Base-by-base conservation (phyloP, 805 yeast species). In the Wickerhamomyces rabaulensis region DNA sequence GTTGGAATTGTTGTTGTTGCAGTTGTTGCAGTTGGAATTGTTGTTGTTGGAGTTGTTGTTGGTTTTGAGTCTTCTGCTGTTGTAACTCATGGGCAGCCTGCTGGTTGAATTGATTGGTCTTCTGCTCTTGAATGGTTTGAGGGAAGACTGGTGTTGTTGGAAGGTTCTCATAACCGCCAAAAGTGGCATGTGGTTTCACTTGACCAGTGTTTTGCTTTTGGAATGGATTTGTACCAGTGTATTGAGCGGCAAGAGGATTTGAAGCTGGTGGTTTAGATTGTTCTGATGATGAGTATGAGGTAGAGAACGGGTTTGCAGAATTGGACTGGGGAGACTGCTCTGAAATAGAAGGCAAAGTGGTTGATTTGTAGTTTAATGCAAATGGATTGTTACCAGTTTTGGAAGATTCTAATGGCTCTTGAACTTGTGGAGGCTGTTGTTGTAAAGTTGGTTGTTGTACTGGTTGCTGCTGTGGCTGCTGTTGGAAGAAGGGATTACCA, bases 121-220 rank as follows among this genome's bases (percentile, higher is more conserved):
- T 56, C 26, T 58, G 65, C 27, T 67, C 72, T 44, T 66, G 67
- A 54, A 76, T 78, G 9, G 87, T 80, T 54, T 81, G 80, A 0
- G 87, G 88, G 55, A 83, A 85, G 9, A 82, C 86, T 3, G 89
- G 78, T 4, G 76, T 66, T 1, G 90, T 84, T 9, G 83, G 83
- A 39, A 84, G 62, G 43, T 69, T 68, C 58, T 85, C 91, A 49
- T 82, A 71, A 0, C 91, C 92, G 4, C 91, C 92, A 29, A 88
- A 85, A 2, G 89, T 83, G 2, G 79, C 75, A 56, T 79, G 84
- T 15, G 72, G 67, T 43, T 25, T 49, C 23, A 48, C 23, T 4
- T 52, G 47, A 29, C 23, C 23, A 55, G 43, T 60, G 9, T 37
- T 20, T 50, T 47, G 54, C 47, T 43, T 51, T 40, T 49, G 47